These are phyloP conservation scores for Metschnikowia picachoensis DNA, from an alignment of 805 yeast species.

Conservation along the genomic window DNA sequence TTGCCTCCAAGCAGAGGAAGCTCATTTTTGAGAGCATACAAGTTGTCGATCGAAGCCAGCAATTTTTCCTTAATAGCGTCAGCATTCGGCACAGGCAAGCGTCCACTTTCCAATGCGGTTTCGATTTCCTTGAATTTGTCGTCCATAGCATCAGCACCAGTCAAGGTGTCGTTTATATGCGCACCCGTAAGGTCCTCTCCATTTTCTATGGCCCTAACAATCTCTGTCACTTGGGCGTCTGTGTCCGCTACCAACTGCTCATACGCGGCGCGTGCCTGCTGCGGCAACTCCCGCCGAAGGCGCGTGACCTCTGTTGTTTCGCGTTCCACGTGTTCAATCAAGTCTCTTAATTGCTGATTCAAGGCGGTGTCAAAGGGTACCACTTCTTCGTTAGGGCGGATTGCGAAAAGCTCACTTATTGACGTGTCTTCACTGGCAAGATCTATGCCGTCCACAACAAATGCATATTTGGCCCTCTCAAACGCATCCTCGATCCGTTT, in stretches of 20 bases:
- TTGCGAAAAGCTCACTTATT: conserved; percentile 24
- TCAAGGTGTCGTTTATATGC: background rate
- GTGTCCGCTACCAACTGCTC: conserved; percentile 28
- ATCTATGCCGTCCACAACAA: conserved; percentile 56
- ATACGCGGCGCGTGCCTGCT: conserved; percentile 34
- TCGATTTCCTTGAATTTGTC: no score
- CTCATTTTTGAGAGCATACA: conserved; percentile 31
- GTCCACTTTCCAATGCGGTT: no score
- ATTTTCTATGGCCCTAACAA: conserved; percentile 21
- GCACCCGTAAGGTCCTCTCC: background rate
- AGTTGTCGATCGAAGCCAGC: conserved; percentile 24
- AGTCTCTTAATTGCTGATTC: conserved; percentile 53
- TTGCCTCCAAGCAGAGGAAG: conserved; percentile 37
- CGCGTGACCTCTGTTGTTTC: conserved; percentile 55
- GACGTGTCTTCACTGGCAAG: conserved; percentile 20
- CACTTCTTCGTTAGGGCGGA: conserved; percentile 37
- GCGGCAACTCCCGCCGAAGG: conserved; percentile 52
- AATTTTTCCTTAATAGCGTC: conserved; percentile 24
- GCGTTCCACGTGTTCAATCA: conserved; percentile 58
- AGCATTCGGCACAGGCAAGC: background rate
- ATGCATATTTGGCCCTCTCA: conserved; percentile 51
- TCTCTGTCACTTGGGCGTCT: conserved; percentile 28
- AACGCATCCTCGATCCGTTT: conserved; percentile 50
- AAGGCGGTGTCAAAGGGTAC: conserved; percentile 71
- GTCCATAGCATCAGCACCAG: conserved; percentile 6